Evolutionary conservation across 106 monocot species (phyloP).

Genomic region (Acorus gramineus): DNA sequence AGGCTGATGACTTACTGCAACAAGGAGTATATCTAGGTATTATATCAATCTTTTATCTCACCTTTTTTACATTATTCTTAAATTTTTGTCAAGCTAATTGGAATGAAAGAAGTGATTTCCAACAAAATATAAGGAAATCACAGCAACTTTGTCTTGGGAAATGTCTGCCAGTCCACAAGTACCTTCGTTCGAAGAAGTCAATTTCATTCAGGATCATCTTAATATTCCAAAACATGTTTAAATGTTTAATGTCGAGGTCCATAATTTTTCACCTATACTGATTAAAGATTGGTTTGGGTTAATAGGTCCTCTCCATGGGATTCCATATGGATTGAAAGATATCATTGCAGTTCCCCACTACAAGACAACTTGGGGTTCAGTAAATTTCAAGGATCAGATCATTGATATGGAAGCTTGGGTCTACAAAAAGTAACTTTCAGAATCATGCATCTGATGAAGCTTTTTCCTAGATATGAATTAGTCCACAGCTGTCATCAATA

Average conservation of each 20-base stretch:
- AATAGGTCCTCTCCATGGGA: constrained; percentile 90
- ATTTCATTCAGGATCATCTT: too few species aligned
- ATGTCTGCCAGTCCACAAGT: too few species aligned
- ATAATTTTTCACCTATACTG: too few species aligned
- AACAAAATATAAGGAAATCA: too few species aligned
- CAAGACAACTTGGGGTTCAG: constrained; percentile 91
- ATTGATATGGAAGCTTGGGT: constrained; percentile 81
- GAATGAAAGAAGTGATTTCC: neutral
- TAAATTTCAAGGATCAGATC: constrained; percentile 74
- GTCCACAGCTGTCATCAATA: too few species aligned
- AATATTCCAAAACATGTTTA: too few species aligned
- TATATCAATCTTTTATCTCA: neutral
- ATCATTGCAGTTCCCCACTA: constrained; percentile 75
- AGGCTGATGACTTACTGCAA: constrained; percentile 68
- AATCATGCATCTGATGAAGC: neutral
- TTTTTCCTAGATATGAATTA: neutral
- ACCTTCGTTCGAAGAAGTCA: too few species aligned
- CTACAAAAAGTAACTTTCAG: constrained; percentile 58
- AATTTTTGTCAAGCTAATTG: neutral
- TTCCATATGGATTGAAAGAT: constrained; percentile 94
- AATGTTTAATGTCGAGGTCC: too few species aligned
- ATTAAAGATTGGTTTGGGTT: neutral
- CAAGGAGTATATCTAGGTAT: constrained; percentile 76
- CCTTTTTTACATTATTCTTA: neutral
- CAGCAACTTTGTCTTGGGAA: too few species aligned